Conservation (phyloP, 2,329 filamentous ascomycete genomes). For the Aspergillus nomiae region DNA sequence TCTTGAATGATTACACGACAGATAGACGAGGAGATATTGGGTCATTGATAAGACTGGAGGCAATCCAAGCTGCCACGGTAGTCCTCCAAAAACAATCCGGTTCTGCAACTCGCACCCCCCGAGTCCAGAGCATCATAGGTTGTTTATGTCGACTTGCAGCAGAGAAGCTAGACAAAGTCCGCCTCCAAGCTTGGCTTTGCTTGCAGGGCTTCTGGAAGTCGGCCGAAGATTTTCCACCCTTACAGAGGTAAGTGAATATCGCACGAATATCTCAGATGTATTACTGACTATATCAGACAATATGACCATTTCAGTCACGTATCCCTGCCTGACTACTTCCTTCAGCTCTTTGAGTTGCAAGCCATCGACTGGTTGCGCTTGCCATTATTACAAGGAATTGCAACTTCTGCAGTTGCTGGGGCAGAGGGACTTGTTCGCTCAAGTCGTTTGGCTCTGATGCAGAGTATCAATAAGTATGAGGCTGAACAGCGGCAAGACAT, state of each 20-base stretch:
- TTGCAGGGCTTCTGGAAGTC: slow-evolving; percentile 44
- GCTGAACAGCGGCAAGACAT: slow-evolving; percentile 37
- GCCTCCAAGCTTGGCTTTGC: slow-evolving; percentile 55
- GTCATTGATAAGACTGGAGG: slow-evolving; percentile 79
- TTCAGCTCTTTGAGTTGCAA: slow-evolving; percentile 42
- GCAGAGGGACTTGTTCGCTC: slow-evolving; percentile 48
- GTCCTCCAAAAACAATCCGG: slow-evolving; percentile 28
- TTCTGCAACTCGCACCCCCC: slow-evolving; percentile 13
- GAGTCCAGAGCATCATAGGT: slow-evolving; percentile 32
- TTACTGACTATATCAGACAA: slow-evolving; percentile 31
- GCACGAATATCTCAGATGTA: not conserved
- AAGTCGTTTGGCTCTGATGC: slow-evolving; percentile 43
- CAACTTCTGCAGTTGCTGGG: slow-evolving; percentile 48
- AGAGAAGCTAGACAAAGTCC: slow-evolving; percentile 88
- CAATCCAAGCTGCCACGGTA: slow-evolving; percentile 64
- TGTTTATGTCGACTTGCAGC: slow-evolving; percentile 69
- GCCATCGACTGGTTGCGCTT: slow-evolving; percentile 38
- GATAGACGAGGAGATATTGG: slow-evolving; percentile 88
- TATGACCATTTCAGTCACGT: slow-evolving; percentile 50
- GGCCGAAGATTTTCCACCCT: slow-evolving; percentile 32
- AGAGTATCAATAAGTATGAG: slow-evolving; percentile 32
- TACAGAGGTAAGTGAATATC: slow-evolving; percentile 42
- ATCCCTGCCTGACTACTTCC: slow-evolving; percentile 46
- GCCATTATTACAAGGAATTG: slow-evolving; percentile 45
- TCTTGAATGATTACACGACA: slow-evolving; percentile 85